Percentiles rank a stretch among this genome's conserved stretches.
phyloP scores from a whole-genome alignment of 352 stramenopile genomes.

The Pythium aquatile region DNA sequence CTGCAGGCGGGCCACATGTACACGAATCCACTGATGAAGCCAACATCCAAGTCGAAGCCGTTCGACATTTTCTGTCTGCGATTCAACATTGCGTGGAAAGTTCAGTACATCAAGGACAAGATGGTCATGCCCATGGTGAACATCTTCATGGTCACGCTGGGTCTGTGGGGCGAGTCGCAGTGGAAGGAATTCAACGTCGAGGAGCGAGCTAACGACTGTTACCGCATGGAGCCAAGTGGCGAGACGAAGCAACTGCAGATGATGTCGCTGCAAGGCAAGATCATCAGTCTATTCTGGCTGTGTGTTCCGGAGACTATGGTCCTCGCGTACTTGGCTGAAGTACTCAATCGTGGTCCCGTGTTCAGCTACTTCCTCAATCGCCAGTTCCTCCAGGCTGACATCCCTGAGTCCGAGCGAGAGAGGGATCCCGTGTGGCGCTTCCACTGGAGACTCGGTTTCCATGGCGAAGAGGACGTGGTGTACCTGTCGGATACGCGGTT shows the following conservation, averaged over 20 bases:
- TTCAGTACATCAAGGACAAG: conserved; percentile 58
- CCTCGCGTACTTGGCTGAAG: conserved; percentile 49
- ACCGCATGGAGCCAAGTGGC: conserved; percentile 50
- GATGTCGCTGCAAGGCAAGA: conserved; percentile 67
- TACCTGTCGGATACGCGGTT: conserved; percentile 56
- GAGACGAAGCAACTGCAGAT: conserved; percentile 71
- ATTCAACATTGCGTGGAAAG: conserved; percentile 62
- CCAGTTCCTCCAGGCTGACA: conserved; percentile 59
- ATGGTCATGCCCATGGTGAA: conserved; percentile 55
- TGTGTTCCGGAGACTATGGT: conserved; percentile 49
- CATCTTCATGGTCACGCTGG: conserved; percentile 43
- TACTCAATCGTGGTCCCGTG: conserved; percentile 51
- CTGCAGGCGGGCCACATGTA: conserved; percentile 45
- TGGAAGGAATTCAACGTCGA: conserved; percentile 60
- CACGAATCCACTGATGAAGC: conserved; percentile 27
- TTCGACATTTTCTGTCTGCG: conserved; percentile 47
- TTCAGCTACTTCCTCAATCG: conserved; percentile 65
- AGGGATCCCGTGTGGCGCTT: conserved; percentile 52
- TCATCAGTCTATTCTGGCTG: conserved; percentile 61
- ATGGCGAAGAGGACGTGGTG: conserved; percentile 47
- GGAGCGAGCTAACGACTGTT: conserved; percentile 55
- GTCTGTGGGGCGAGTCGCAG: conserved; percentile 44
- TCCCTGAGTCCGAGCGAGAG: conserved; percentile 53
- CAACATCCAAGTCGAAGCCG: conserved; percentile 29
- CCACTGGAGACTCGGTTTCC: conserved; percentile 28